Percentiles rank a stretch among this genome's conserved stretches.
These are phyloP conservation scores for Teunomyces tritomae DNA, from an alignment of 805 yeast species.

Conservation along the genomic window DNA sequence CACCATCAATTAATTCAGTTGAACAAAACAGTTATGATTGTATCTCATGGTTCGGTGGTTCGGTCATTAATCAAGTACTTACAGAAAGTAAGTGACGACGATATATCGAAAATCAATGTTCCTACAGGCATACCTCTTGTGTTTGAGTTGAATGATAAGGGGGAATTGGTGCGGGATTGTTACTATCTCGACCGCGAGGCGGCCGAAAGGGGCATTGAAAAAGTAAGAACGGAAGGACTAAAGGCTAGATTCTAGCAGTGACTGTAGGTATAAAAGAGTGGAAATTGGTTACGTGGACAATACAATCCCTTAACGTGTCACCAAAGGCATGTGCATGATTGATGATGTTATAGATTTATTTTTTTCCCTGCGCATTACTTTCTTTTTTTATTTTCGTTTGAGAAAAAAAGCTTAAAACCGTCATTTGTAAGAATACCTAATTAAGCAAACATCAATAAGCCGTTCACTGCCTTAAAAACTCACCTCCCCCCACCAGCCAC, in stretches of 20 bases:
- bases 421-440: neutral
- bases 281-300: neutral
- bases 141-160: conserved; percentile 35
- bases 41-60: conserved; percentile 44
- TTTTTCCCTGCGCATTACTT: neutral
- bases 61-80: conserved; percentile 40
- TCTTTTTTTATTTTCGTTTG: neutral
- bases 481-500: neutral
- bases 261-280: conserved; percentile 1
- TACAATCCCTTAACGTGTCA: neutral
- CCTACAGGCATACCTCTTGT: conserved; percentile 47
- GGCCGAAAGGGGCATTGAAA: conserved; percentile 38
- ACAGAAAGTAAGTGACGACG: conserved; percentile 33
- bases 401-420: neutral
- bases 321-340: neutral
- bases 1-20: conserved; percentile 18
- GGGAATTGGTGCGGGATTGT: conserved; percentile 24
- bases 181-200: conserved; percentile 41
- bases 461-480: too few species aligned
- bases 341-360: neutral
- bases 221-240: conserved; percentile 28
- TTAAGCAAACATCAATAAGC: neutral
- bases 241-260: conserved; percentile 4
- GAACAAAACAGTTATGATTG: conserved; percentile 33
- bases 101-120: conserved; percentile 38